A percentile compares a stretch with the other conserved stretches of the same genome.
These are phyloP conservation scores for Vitis amurensis DNA, from an alignment of 164 flowering plant genomes.

Conservation along the genomic window DNA sequence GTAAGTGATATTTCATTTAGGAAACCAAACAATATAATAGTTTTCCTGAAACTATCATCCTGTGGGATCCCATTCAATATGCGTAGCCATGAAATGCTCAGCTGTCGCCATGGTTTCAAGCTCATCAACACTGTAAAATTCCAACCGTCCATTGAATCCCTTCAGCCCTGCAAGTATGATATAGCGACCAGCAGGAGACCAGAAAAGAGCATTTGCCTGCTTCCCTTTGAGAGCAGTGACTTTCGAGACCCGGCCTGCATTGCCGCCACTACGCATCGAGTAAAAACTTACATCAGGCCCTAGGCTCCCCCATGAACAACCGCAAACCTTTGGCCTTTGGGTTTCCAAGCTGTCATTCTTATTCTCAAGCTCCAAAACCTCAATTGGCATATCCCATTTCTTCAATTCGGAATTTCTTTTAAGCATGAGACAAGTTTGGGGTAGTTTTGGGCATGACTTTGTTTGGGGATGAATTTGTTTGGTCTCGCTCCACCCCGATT, in stretches of 20 bases:
- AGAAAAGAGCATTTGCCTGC: slow-evolving; percentile 94
- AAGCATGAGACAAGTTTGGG: too few relatives aligned
- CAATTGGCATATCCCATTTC: slow-evolving; percentile 94
- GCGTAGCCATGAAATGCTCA: slow-evolving; percentile 97
- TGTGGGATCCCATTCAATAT: slow-evolving; percentile 97
- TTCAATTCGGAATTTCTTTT: slow-evolving; percentile 65
- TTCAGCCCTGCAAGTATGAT: slow-evolving; percentile 88
- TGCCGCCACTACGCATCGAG: slow-evolving; percentile 60
- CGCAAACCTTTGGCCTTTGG: slow-evolving; percentile 96
- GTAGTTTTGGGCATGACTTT: too few relatives aligned
- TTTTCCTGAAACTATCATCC: slow-evolving; percentile 59
- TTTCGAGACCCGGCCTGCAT: slow-evolving; percentile 71
- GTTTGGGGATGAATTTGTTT: too few relatives aligned
- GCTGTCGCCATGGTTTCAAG: slow-evolving; percentile 93
- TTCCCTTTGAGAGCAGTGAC: slow-evolving; percentile 85
- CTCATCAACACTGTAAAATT: slow-evolving; percentile 92
- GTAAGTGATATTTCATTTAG: too few relatives aligned
- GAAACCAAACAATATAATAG: too few relatives aligned
- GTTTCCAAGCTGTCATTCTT: slow-evolving; percentile 99
- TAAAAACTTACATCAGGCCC: slow-evolving; percentile 88
- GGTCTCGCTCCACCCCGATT: too few relatives aligned
- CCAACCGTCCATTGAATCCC: slow-evolving; percentile 87
- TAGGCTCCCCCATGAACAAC: slow-evolving; percentile 87
- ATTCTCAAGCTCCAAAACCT: slow-evolving; percentile 95
- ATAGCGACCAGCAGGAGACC: slow-evolving; percentile 91